phyloP scores from a whole-genome alignment of 257 asterid genomes.

The Fraxinus americana region DNA sequence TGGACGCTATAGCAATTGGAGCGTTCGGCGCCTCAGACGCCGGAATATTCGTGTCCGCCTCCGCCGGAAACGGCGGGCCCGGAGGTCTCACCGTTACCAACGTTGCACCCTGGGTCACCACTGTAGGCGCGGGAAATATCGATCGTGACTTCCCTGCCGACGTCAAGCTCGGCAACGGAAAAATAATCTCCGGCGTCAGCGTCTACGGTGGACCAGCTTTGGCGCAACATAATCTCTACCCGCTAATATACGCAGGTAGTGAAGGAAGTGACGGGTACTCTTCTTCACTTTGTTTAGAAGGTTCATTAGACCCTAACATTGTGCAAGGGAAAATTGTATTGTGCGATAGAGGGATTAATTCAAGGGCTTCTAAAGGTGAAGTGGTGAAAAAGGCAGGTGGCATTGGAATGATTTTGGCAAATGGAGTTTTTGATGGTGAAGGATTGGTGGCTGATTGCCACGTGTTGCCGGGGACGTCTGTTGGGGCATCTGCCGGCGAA shows the following conservation, averaged over 20 bases:
- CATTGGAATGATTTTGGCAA: constrained; percentile 79
- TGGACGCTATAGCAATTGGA: constrained; percentile 80
- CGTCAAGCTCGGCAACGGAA: constrained; percentile 76
- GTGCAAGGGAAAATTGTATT: constrained; percentile 70
- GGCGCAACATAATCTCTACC: constrained; percentile 56
- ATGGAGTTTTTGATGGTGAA: constrained; percentile 82
- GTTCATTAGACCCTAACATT: constrained; percentile 58
- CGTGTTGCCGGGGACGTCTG: constrained; percentile 77
- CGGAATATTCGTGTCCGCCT: constrained; percentile 80
- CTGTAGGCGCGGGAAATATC: constrained; percentile 85
- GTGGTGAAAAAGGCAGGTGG: constrained; percentile 94
- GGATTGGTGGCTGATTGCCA: constrained; percentile 90
- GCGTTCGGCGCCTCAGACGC: constrained; percentile 73
- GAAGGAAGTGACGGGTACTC: constrained; percentile 81
- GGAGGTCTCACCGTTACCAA: constrained; percentile 80
- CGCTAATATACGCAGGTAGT: constrained; percentile 77
- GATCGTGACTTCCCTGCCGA: constrained; percentile 89
- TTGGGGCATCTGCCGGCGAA: constrained; percentile 64
- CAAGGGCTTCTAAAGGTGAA: constrained; percentile 78
- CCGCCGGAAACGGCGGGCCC: constrained; percentile 93
- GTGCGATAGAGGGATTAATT: constrained; percentile 81
- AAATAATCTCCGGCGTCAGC: constrained; percentile 56
- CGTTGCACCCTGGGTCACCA: constrained; percentile 91
- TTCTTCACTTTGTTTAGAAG: constrained; percentile 74
- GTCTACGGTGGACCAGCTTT: constrained; percentile 77